Base-by-base conservation (phyloP, 345 rosid species). In the Punica granatum region DNA sequence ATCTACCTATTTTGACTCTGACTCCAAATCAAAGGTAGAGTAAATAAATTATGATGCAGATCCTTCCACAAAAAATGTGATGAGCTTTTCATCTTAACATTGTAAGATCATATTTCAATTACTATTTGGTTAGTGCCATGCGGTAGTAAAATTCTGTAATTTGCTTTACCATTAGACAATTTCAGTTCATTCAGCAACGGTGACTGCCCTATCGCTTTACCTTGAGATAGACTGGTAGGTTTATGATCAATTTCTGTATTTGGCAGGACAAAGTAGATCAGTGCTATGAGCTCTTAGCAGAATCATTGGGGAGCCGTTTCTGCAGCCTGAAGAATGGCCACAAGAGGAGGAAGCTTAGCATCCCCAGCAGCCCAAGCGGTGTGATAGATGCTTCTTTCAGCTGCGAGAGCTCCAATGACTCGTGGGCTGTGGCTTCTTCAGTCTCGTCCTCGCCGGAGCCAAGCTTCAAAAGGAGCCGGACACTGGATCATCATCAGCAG, bases 391-490 rank as follows among this genome's bases (percentile, higher is more conserved):
- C 79, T 30, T 77, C 72, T 58, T 89, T 86, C 79, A 84, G 87
- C 77, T 80, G 77, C 16, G 90, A 92, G 32, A 87, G 80, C 79
- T 90, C 90, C 12, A 83, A 76, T 78, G 80, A 83, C 41, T 83
- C 85, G 0, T 90, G 97, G 96, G 74, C 73, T 64, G 51, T 74
- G 64, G 74, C 83, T 54, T 77, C 88, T 32, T 69, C 80, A 0
- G 60, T 77, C 65, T 81, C 92, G 12, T 73, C 86, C 6, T 68
- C 86, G 19, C 70, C 77, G 3, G 80, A 75, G 63, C 84, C 85
- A 53, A 70, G 37, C 43, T 67, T 80, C 73, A 90, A 92, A 74
- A 83, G 92, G 76, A 86, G 83, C 71, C 88, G 88, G 66, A 65
- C 78, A 33, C 84, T 78, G 54, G 87, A 83, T 68, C 95, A 86